Evolutionary conservation across 2,329 filamentous ascomycete genomes (phyloP).

Genomic region (Helotiales sp.): DNA sequence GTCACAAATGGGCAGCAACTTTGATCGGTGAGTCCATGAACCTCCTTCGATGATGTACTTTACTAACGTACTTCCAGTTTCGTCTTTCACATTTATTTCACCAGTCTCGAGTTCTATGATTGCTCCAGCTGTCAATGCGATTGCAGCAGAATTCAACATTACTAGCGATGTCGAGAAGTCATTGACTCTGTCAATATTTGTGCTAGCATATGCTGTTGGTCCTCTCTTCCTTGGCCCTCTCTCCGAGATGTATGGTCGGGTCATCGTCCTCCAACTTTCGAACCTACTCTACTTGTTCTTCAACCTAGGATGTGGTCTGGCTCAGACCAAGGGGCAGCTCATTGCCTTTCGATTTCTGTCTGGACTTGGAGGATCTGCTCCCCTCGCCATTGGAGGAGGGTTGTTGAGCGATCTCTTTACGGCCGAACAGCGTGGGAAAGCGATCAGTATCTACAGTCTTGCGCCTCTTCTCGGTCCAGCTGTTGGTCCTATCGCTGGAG

Average conservation of each 20-base stretch:
- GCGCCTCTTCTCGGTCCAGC: slow-evolving; percentile 42
- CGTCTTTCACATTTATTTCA: slow-evolving; percentile 55
- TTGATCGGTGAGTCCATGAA: slow-evolving; percentile 42
- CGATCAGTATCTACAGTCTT: slow-evolving; percentile 45
- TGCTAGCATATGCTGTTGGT: slow-evolving; percentile 53
- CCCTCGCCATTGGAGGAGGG: slow-evolving; percentile 51
- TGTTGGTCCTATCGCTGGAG: slow-evolving; percentile 54
- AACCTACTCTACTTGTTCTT: slow-evolving; percentile 59
- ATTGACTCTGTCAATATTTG: slow-evolving; percentile 52
- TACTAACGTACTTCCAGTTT: slow-evolving; percentile 41
- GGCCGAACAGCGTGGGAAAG: slow-evolving; percentile 53
- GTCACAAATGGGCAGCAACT: slow-evolving; percentile 54
- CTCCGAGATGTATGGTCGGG: slow-evolving; percentile 55
- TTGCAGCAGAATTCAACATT: slow-evolving; percentile 60
- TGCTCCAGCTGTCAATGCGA: slow-evolving; percentile 55
- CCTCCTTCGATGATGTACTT: not conserved
- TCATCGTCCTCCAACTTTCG: slow-evolving; percentile 48
- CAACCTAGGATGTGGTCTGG: slow-evolving; percentile 57
- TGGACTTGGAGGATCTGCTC: slow-evolving; percentile 53
- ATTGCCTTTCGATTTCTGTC: slow-evolving; percentile 53
- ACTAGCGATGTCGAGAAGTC: slow-evolving; percentile 50
- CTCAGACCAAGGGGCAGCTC: slow-evolving; percentile 49
- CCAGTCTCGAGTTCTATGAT: slow-evolving; percentile 60
- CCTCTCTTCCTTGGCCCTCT: slow-evolving; percentile 65
- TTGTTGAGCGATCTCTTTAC: slow-evolving; percentile 54